These are phyloP conservation scores for Sungouiella blattae DNA, from an alignment of 805 yeast species.

Conservation along the genomic window DNA sequence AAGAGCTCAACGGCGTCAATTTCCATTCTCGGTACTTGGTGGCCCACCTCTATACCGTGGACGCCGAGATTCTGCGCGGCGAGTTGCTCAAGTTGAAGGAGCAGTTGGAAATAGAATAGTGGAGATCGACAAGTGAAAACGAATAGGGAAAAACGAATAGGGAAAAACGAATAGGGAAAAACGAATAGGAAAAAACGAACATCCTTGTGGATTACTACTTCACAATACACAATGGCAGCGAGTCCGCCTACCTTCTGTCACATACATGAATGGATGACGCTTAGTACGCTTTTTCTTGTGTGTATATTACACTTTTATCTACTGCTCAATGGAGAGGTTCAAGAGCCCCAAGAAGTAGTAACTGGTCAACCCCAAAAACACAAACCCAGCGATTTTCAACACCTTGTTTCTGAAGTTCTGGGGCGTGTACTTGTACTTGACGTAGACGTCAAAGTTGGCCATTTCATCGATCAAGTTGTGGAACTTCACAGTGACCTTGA, in stretches of 20 bases:
- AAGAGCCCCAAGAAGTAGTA: conserved; percentile 43
- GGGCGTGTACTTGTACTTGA: conserved; percentile 60
- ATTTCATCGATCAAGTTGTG: conserved; percentile 68
- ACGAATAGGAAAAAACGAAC: too few relatives aligned
- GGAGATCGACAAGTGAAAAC: too few relatives aligned
- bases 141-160: too few relatives aligned
- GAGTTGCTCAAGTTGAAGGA: neutral
- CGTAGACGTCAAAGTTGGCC: conserved; percentile 49
- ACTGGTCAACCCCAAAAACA: conserved; percentile 57
- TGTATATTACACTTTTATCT: too few relatives aligned
- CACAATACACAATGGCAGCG: too few relatives aligned
- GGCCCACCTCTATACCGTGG: conserved; percentile 46
- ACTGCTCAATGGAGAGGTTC: conserved; percentile 32
- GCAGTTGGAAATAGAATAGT: too few relatives aligned
- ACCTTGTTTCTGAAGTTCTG: conserved; percentile 62
- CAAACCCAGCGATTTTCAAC: conserved; percentile 55
- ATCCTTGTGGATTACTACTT: too few relatives aligned
- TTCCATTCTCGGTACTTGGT: conserved; percentile 58
- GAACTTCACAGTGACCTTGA: conserved; percentile 60
- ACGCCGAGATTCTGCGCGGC: conserved; percentile 10
- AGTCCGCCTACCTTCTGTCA: too few relatives aligned
- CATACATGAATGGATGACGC: too few relatives aligned
- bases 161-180: too few relatives aligned
- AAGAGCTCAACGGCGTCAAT: conserved; percentile 58
- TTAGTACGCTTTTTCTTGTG: too few relatives aligned